Base-by-base conservation (phyloP, 768 basidiomycete species). In the Phanerochaete sordida region DNA sequence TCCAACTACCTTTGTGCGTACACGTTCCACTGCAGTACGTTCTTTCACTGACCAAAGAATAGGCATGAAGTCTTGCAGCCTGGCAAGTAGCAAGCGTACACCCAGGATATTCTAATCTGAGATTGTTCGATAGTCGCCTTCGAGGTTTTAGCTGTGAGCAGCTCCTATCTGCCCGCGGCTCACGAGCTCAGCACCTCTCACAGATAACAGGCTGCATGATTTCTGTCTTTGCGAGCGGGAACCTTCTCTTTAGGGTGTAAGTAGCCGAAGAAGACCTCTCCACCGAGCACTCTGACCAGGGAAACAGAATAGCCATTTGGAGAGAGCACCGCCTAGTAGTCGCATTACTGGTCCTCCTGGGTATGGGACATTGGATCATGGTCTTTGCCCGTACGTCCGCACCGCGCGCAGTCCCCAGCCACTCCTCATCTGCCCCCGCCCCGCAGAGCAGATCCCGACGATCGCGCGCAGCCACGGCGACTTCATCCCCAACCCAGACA, bases 171-270 rank as follows among this genome's bases (percentile, higher is more conserved):
- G 28, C 8, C 27, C 16, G 9, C 28, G 23, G 5, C 13, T 50
- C 24, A 26, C 48, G 19, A 19, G 23, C 44, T 35, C 6, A 35
- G 13, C 13, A 35, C 6, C 33, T 35, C 39, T 51, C 50, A 15
- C 30, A 54, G 53, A 39, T 54, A 8, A 26, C 53, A 3, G 53
- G 53, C 21, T 39, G 53, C 15, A 9, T 43, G 33, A 54, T 43
- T 15, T 35, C 53, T 12, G 37, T 54, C 6, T 43, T 39, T 43
- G 53, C 53, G n/a, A 54, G 31, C n/a, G 53, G 53, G 13, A 54
- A 54, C n/a, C 33, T 54, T n/a, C 53, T 54, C n/a, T 27, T 54
- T 7, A 54, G 53, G 26, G 35, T 33, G 53, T 54, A 21, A 54
- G 53, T n/a, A n/a, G n/a, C n/a, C n/a, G n/a, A n/a, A n/a, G n/a